Conservation (phyloP, 179 eudicot species). For the Corrigiola litoralis region DNA sequence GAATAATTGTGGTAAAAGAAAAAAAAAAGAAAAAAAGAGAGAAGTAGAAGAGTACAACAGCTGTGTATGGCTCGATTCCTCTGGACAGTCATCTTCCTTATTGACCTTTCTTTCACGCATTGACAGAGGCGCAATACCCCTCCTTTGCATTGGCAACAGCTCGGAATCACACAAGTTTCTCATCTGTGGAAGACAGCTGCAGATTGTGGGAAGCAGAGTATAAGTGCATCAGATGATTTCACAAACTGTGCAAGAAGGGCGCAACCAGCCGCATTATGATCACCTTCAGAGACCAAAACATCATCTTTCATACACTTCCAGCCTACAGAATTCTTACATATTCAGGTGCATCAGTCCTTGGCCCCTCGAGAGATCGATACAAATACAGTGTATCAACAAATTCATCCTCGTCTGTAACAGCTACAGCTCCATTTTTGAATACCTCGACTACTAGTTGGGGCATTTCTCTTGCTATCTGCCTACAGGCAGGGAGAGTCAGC, state of each 20-base stretch:
- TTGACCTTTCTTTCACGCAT: neutral
- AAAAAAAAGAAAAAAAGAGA: conserved; percentile 12
- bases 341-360: conserved; percentile 62
- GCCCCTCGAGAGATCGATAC: conserved; percentile 82
- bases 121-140: neutral
- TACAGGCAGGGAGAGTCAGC: conserved; percentile 62
- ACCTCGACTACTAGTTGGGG: conserved; percentile 73
- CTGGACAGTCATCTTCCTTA: neutral
- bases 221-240: neutral
- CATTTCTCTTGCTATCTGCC: conserved; percentile 50
- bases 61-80: conserved; percentile 26
- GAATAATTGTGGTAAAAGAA: conserved; percentile 11
- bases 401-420: conserved; percentile 38
- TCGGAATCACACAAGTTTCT: conserved; percentile 6
- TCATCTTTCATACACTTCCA: neutral
- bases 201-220: conserved; percentile 1
- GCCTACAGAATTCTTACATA: conserved; percentile 60
- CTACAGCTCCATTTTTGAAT: conserved; percentile 26
- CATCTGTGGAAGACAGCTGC: neutral
- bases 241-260: neutral
- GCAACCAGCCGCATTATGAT: neutral
- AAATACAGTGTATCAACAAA: conserved; percentile 56
- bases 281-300: neutral
- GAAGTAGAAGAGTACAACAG: conserved; percentile 29
- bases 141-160: conserved; percentile 16